phyloP scores from a whole-genome alignment of 352 stramenopile genomes.

The Achlya hypogyna region DNA sequence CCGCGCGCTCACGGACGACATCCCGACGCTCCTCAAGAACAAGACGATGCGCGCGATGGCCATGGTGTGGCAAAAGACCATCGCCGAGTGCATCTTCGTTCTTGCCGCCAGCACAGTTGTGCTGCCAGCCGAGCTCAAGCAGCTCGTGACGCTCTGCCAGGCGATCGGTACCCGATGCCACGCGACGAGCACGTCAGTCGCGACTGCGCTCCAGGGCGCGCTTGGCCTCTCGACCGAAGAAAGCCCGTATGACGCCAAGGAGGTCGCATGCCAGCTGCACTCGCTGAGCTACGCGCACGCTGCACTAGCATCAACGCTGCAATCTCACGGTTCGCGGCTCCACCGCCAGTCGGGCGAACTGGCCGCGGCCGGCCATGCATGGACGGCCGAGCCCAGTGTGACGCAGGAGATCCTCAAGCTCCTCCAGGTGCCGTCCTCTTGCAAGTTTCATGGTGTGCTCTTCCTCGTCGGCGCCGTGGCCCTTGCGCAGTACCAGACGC shows the following conservation, averaged over 20 bases:
- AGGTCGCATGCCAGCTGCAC: conserved; percentile 67
- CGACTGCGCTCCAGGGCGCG: conserved; percentile 21
- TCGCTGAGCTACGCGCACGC: conserved; percentile 32
- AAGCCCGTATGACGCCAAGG: conserved; percentile 33
- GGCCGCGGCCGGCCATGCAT: neutral
- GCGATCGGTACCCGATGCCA: conserved; percentile 30
- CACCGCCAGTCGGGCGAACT: neutral
- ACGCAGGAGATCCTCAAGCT: neutral
- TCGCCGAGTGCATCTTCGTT: conserved; percentile 60
- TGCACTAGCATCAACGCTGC: conserved; percentile 28
- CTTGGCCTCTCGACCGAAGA: conserved; percentile 9
- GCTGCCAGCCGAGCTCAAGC: conserved; percentile 42
- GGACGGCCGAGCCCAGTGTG: neutral
- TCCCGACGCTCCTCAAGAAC: conserved; percentile 30
- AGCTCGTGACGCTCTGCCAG: conserved; percentile 46
- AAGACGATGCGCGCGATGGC: conserved; percentile 23
- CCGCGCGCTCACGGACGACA: conserved; percentile 33
- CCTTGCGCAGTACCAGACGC: neutral
- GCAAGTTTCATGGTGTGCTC: conserved; percentile 11
- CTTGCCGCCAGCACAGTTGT: conserved; percentile 43
- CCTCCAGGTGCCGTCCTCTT: neutral
- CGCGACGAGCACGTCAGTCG: conserved; percentile 52
- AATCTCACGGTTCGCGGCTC: conserved; percentile 43
- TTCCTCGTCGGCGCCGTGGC: neutral
- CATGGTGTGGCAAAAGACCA: conserved; percentile 68